Conservation (phyloP, 179 eudicot species). For the Corrigiola litoralis region DNA sequence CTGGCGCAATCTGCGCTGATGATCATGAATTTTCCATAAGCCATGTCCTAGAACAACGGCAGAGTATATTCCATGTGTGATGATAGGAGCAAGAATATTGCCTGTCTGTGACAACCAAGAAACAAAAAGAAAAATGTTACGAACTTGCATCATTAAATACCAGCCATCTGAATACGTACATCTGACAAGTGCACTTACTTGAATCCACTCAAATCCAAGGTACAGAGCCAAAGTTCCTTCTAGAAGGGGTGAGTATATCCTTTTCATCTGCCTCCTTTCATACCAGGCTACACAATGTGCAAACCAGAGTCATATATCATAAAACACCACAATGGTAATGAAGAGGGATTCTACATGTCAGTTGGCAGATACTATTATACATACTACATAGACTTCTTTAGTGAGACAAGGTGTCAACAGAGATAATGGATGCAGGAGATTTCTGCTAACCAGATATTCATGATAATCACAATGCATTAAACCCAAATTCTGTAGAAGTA, state of each 20-base stretch:
- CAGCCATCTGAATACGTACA: background rate
- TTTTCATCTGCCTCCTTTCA: slow-evolving; percentile 88
- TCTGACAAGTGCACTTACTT: too few species aligned
- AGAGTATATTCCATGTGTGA: slow-evolving; percentile 98
- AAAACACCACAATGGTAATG: background rate
- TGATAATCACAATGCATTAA: too few species aligned
- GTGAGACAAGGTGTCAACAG: too few species aligned
- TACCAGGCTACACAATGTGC: slow-evolving; percentile 72
- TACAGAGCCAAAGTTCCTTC: slow-evolving; percentile 87
- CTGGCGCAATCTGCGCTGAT: slow-evolving; percentile 58
- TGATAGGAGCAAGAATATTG: slow-evolving; percentile 79
- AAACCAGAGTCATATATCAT: background rate
- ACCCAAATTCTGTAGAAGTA: too few species aligned
- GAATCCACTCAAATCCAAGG: slow-evolving; percentile 97
- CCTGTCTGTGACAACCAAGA: slow-evolving; percentile 43
- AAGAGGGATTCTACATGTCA: background rate
- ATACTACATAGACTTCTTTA: too few species aligned
- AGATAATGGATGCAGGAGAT: too few species aligned
- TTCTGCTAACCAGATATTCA: too few species aligned
- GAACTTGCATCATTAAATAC: background rate
- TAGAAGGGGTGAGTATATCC: slow-evolving; percentile 88
- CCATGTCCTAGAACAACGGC: slow-evolving; percentile 87
- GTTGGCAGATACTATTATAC: too few species aligned
- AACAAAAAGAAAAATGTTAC: background rate
- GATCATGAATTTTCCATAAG: slow-evolving; percentile 88